A percentile compares a stretch with the other conserved stretches of the same genome.
These are phyloP conservation scores for Dendryphion nanum DNA, from an alignment of 2,329 filamentous ascomycete species.

Conservation along the genomic window DNA sequence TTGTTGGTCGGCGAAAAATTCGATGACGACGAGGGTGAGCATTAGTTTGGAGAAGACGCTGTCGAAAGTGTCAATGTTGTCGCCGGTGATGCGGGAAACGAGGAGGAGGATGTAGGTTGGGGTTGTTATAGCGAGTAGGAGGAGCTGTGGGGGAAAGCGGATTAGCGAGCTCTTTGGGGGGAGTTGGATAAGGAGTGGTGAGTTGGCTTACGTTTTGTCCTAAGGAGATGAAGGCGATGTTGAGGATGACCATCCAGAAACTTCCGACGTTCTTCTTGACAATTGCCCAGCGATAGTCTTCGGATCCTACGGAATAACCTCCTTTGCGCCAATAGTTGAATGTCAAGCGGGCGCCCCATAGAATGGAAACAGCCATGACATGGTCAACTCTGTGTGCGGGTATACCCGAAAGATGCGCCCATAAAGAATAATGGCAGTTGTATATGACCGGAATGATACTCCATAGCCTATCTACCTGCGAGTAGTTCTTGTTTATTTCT, in stretches of 20 bases:
- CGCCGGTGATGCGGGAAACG: slow-evolving; percentile 60
- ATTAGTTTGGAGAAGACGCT: slow-evolving; percentile 55
- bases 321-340: slow-evolving; percentile 98
- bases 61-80: slow-evolving; percentile 54
- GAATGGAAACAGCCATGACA: slow-evolving; percentile 64
- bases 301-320: slow-evolving; percentile 82
- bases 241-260: slow-evolving; percentile 76
- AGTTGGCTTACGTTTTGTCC: slow-evolving; percentile 58
- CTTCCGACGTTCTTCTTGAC: slow-evolving; percentile 65
- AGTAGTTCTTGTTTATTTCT: slow-evolving; percentile 90
- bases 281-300: slow-evolving; percentile 92
- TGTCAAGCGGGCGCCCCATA: slow-evolving; percentile 90
- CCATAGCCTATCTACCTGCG: slow-evolving; percentile 94
- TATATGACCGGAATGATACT: slow-evolving; percentile 85
- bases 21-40: slow-evolving; percentile 59
- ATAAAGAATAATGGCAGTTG: slow-evolving; percentile 79
- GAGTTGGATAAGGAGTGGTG: not conserved
- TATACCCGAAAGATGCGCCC: slow-evolving; percentile 73
- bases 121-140: slow-evolving; percentile 75
- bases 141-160: slow-evolving; percentile 41
- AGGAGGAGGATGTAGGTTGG: slow-evolving; percentile 85
- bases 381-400: slow-evolving; percentile 70
- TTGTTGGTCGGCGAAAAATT: slow-evolving; percentile 85
- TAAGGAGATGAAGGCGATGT: slow-evolving; percentile 84
- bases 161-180: not conserved